Conservation (phyloP, 2,329 filamentous ascomycete genomes). For the Aspergillus floridensis region DNA sequence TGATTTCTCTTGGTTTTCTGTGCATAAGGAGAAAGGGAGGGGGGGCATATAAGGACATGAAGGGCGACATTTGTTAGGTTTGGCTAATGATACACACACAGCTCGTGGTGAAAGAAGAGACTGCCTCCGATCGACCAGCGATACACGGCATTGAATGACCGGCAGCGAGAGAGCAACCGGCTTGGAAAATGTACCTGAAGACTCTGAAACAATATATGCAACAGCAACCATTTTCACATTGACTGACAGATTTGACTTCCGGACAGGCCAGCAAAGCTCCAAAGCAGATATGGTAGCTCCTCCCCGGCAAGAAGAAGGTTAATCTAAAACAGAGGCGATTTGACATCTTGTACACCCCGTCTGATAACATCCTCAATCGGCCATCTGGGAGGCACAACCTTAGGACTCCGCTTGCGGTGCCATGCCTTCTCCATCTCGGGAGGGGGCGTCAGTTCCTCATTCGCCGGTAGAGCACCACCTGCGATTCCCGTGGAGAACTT, state of each 20-base stretch:
- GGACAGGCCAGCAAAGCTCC: conserved; percentile 6
- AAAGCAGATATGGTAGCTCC: background rate
- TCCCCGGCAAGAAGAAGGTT: conserved; percentile 2
- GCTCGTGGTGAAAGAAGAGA: conserved; percentile 8
- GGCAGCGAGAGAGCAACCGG: conserved; percentile 30
- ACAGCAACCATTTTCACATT: conserved; percentile 10
- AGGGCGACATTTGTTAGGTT: conserved; percentile 1
- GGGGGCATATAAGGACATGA: conserved; percentile 9
- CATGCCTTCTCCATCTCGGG: conserved; percentile 71
- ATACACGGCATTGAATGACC: conserved; percentile 30
- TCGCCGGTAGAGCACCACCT: conserved; percentile 75
- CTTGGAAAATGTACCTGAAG: conserved; percentile 15
- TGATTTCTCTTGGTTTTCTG: conserved; percentile 8
- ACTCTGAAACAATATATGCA: conserved; percentile 10
- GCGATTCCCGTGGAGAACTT: conserved; percentile 97
- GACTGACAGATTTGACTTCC: conserved; percentile 5
- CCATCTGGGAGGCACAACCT: conserved; percentile 72
- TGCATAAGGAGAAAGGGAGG: background rate
- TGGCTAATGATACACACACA: conserved; percentile 18
- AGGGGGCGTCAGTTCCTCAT: conserved; percentile 60
- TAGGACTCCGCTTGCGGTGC: conserved; percentile 51
- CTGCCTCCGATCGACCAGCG: conserved; percentile 17
- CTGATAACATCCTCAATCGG: conserved; percentile 70
- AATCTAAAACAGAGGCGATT: conserved; percentile 64
- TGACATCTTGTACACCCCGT: conserved; percentile 71